A percentile compares a stretch with the other conserved stretches of the same genome.
Evolutionary conservation across 2,329 filamentous ascomycete species (phyloP).

Genomic region (Pleochaeta shiraiana): DNA sequence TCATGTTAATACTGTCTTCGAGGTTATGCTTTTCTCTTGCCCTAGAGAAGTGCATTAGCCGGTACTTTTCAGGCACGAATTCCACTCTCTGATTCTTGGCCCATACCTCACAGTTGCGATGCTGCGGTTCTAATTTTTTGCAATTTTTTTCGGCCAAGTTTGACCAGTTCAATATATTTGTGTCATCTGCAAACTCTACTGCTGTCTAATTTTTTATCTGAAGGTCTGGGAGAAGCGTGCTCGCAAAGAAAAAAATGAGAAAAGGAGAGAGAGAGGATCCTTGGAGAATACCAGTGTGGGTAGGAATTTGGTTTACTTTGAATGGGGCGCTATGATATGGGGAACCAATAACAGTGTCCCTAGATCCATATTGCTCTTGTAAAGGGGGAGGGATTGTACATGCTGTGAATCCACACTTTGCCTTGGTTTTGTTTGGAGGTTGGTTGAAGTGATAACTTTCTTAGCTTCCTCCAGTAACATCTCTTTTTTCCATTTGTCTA

Average conservation of each 20-base stretch:
- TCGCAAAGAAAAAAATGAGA: background rate
- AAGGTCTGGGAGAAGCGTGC: background rate
- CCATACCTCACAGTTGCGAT: background rate
- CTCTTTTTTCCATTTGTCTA: background rate
- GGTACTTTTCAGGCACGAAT: conserved; percentile 1
- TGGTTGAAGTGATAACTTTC: background rate
- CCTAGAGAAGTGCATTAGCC: background rate
- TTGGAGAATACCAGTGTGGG: background rate
- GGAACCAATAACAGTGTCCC: too few relatives aligned
- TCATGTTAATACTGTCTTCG: background rate
- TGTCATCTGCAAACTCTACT: background rate
- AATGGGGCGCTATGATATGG: too few relatives aligned
- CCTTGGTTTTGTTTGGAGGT: background rate
- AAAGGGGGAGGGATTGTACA: background rate
- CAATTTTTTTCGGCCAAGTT: background rate
- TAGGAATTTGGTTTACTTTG: background rate
- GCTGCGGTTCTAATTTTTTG: background rate
- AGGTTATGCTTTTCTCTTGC: background rate
- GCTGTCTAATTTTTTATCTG: background rate
- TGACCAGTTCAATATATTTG: background rate
- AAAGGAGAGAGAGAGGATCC: background rate
- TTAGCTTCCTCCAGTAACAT: background rate
- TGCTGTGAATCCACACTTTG: background rate
- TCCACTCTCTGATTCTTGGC: background rate
- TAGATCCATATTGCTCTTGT: too few relatives aligned